A percentile compares a stretch with the other conserved stretches of the same genome.
These are phyloP conservation scores for Daldinia sp. DNA, from an alignment of 2,329 filamentous ascomycete species.

Conservation along the genomic window DNA sequence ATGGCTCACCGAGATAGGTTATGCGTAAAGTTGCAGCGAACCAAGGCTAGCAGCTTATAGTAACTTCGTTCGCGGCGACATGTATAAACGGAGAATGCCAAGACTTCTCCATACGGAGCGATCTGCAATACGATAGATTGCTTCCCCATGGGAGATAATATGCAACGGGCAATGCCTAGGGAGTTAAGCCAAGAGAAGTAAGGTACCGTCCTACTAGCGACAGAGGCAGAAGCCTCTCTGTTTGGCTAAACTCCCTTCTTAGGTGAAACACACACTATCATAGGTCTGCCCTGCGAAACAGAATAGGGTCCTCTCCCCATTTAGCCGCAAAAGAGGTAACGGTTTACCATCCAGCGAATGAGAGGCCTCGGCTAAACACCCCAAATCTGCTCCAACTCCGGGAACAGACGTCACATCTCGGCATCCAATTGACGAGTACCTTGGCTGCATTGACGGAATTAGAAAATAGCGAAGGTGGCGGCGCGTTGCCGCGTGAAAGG, in stretches of 20 bases:
- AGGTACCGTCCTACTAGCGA: conserved; percentile 32
- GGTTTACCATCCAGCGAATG: conserved; percentile 28
- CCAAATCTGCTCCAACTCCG: conserved; percentile 28
- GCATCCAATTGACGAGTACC: conserved; percentile 23
- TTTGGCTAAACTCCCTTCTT: conserved; percentile 43
- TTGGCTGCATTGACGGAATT: conserved; percentile 28
- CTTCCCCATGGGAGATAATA: conserved; percentile 34
- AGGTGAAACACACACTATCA: conserved; percentile 42
- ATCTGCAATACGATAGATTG: conserved; percentile 34
- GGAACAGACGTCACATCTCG: conserved; percentile 31
- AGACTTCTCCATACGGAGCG: conserved; percentile 34
- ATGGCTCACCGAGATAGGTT: conserved; percentile 8
- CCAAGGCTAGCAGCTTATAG: conserved; percentile 9
- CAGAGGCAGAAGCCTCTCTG: conserved; percentile 24
- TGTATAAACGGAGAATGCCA: conserved; percentile 31
- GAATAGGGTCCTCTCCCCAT: conserved; percentile 29
- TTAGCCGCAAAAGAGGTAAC: conserved; percentile 42
- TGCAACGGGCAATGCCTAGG: conserved; percentile 27
- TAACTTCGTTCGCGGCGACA: conserved; percentile 17
- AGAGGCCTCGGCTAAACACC: conserved; percentile 36
- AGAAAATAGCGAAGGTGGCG: conserved; percentile 10
- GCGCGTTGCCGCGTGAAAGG: conserved; percentile 22
- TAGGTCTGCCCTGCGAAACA: conserved; percentile 37
- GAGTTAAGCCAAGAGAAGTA: conserved; percentile 33
- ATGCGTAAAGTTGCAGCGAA: not conserved